phyloP scores from a whole-genome alignment of 768 basidiomycete genomes.

The Tylopilus subfusipes region DNA sequence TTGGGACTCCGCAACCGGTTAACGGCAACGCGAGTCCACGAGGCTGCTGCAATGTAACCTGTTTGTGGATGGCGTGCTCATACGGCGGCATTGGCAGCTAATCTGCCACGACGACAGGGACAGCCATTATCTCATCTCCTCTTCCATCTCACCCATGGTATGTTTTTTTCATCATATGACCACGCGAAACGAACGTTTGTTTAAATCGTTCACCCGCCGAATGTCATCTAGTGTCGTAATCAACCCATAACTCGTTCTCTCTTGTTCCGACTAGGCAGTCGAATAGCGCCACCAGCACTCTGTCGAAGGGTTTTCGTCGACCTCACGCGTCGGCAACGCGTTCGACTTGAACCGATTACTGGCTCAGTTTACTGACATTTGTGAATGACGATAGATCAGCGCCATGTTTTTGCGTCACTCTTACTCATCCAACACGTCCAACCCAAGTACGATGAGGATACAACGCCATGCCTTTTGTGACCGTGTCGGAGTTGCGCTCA shows the following conservation, averaged over 20 bases:
- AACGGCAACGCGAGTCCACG: conserved; percentile 23
- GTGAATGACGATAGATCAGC: neutral
- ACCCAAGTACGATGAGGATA: neutral
- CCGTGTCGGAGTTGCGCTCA: neutral
- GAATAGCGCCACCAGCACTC: too few relatives aligned
- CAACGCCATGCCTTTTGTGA: neutral
- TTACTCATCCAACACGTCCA: neutral
- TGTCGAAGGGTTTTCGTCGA: neutral
- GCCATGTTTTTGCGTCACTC: neutral
- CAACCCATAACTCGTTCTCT: neutral
- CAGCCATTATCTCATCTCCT: conserved; percentile 17
- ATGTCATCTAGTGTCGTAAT: neutral
- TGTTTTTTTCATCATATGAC: conserved; percentile 8
- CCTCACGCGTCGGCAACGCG: neutral
- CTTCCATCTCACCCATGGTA: conserved; percentile 4
- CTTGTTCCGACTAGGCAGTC: too few relatives aligned
- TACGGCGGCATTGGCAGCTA: conserved; percentile 14
- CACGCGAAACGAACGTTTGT: neutral
- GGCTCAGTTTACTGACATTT: neutral
- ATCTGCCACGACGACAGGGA: conserved; percentile 4
- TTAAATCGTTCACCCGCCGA: neutral
- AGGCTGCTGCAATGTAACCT: conserved; percentile 22
- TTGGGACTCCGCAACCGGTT: conserved; percentile 20
- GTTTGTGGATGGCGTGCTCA: conserved; percentile 11
- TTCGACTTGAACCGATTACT: neutral